Evolutionary conservation across 1,139 yeast genomes (phyloP).

Genomic region (Candida sanyaensis): DNA sequence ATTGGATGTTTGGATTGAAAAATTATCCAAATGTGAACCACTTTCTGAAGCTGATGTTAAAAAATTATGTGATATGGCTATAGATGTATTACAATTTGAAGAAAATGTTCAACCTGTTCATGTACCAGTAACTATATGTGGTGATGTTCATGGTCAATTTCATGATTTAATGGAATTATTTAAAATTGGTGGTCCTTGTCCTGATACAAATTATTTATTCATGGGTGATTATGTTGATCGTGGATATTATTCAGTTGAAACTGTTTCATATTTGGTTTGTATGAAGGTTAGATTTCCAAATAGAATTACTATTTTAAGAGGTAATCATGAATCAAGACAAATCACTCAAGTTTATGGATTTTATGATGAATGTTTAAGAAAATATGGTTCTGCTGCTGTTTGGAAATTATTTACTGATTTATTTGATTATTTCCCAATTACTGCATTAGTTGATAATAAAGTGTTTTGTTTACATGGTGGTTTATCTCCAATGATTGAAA

Average conservation of each 20-base stretch:
- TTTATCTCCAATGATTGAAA: slow-evolving; percentile 87
- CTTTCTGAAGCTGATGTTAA: slow-evolving; percentile 81
- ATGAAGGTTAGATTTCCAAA: slow-evolving; percentile 92
- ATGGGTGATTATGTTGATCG: slow-evolving; percentile 97
- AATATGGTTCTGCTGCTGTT: slow-evolving; percentile 93
- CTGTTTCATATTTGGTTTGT: slow-evolving; percentile 88
- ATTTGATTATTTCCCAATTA: slow-evolving; percentile 91
- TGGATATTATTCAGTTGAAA: slow-evolving; percentile 91
- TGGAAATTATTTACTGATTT: slow-evolving; percentile 79
- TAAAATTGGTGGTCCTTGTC: slow-evolving; percentile 92
- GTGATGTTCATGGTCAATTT: slow-evolving; percentile 98
- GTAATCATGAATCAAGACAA: slow-evolving; percentile 96
- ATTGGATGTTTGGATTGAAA: slow-evolving; percentile 87
- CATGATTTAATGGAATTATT: slow-evolving; percentile 91
- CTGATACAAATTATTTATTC: slow-evolving; percentile 74
- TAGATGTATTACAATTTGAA: slow-evolving; percentile 86
- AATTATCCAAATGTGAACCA: slow-evolving; percentile 77
- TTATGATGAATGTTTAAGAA: slow-evolving; percentile 94
- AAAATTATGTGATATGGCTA: slow-evolving; percentile 84
- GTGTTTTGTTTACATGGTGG: slow-evolving; percentile 98
- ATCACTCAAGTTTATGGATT: slow-evolving; percentile 98
- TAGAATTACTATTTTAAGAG: slow-evolving; percentile 89
- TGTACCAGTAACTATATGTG: slow-evolving; percentile 95
- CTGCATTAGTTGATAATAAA: slow-evolving; percentile 88
- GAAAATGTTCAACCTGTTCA: slow-evolving; percentile 93